These are phyloP conservation scores for Smittium mucronatum DNA, from an alignment of 371 early-diverging fungal species.

Conservation along the genomic window DNA sequence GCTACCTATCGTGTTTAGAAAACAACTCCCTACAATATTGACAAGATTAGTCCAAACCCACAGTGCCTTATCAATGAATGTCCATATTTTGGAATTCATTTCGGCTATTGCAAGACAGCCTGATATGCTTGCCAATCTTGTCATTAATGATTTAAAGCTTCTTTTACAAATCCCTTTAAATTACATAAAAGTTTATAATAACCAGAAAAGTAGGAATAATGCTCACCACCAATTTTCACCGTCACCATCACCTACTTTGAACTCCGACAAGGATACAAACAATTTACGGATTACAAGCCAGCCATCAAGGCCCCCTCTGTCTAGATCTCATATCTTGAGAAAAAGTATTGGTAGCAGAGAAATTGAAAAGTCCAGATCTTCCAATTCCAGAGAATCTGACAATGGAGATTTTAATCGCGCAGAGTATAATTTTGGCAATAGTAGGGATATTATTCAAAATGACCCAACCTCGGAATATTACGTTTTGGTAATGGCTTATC, in stretches of 20 bases:
- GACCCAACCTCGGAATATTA: conserved; percentile 52
- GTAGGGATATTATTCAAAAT: conserved; percentile 2
- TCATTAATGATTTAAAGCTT: conserved; percentile 63
- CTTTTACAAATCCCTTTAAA: conserved; percentile 88
- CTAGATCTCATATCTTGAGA: background rate
- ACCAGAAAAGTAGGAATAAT: conserved; percentile 29
- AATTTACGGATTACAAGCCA: conserved; percentile 1
- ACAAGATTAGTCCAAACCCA: conserved; percentile 69
- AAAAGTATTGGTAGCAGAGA: conserved; percentile 4
- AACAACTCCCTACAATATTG: conserved; percentile 56
- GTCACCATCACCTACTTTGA: conserved; percentile 2
- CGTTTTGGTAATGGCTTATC: conserved; percentile 75
- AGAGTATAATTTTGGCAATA: background rate
- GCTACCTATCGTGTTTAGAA: conserved; percentile 60
- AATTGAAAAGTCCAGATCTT: background rate
- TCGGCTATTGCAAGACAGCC: conserved; percentile 72
- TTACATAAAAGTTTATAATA: conserved; percentile 64
- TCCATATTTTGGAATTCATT: conserved; percentile 81
- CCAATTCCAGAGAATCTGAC: background rate
- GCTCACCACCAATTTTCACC: conserved; percentile 14
- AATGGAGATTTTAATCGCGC: background rate
- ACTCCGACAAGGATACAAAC: background rate
- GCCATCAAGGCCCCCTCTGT: conserved; percentile 18
- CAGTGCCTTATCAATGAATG: conserved; percentile 62
- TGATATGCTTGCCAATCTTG: conserved; percentile 65